Evolutionary conservation across 805 yeast genomes (phyloP).

Genomic region (Ogataea methanolica): DNA sequence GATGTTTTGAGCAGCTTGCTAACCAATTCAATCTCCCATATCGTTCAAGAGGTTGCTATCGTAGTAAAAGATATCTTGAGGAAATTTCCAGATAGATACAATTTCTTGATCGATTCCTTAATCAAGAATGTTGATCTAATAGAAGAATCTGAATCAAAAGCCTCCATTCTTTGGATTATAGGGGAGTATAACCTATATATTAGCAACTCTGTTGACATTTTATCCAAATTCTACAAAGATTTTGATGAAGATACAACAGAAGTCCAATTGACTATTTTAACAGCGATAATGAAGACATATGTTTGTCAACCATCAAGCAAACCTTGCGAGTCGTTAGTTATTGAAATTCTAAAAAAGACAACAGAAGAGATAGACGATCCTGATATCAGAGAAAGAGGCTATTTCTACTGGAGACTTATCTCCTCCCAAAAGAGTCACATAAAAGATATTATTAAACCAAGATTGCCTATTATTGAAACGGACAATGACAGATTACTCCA

Average conservation of each 20-base stretch:
- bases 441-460: slow-evolving; percentile 52
- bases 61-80: slow-evolving; percentile 75
- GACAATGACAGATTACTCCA: slow-evolving; percentile 71
- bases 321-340: slow-evolving; percentile 50
- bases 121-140: slow-evolving; percentile 44
- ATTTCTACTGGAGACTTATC: slow-evolving; percentile 78
- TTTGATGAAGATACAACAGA: slow-evolving; percentile 64
- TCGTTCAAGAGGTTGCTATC: slow-evolving; percentile 75
- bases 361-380: slow-evolving; percentile 78
- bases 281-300: slow-evolving; percentile 70
- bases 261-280: slow-evolving; percentile 69
- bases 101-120: slow-evolving; percentile 39
- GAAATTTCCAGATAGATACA: slow-evolving; percentile 60
- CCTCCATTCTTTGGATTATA: slow-evolving; percentile 77
- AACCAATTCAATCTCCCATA: slow-evolving; percentile 61
- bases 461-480: slow-evolving; percentile 57
- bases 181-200: slow-evolving; percentile 63
- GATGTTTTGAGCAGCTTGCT: slow-evolving; percentile 54
- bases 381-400: slow-evolving; percentile 82
- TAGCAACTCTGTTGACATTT: slow-evolving; percentile 34
- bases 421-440: slow-evolving; percentile 41
- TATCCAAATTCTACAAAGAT: slow-evolving; percentile 38
- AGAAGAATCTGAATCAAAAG: slow-evolving; percentile 74
- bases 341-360: slow-evolving; percentile 57
- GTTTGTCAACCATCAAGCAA: slow-evolving; percentile 41